Evolutionary conservation across 371 early-diverging fungal genomes (phyloP).

Genomic region (Saksenaea oblongispora): DNA sequence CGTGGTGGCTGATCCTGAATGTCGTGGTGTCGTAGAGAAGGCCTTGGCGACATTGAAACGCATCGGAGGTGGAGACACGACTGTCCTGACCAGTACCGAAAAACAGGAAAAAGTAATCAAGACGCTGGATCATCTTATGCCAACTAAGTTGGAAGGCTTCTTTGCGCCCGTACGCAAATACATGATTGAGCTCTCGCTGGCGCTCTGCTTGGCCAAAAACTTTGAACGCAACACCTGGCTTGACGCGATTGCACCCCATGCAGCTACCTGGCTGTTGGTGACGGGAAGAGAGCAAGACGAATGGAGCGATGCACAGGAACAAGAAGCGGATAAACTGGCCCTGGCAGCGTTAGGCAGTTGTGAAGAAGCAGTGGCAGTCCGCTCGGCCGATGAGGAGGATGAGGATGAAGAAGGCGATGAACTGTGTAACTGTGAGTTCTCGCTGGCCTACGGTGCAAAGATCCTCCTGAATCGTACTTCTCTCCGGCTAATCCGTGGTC

Average conservation of each 20-base stretch:
- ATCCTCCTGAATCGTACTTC: slow-evolving; percentile 76
- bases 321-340: slow-evolving; percentile 29
- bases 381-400: slow-evolving; percentile 44
- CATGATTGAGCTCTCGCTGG: slow-evolving; percentile 46
- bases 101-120: slow-evolving; percentile 45
- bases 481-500: slow-evolving; percentile 71
- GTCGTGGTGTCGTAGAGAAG: slow-evolving; percentile 61
- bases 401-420: slow-evolving; percentile 72
- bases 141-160: slow-evolving; percentile 31
- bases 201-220: slow-evolving; percentile 33
- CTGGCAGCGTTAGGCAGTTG: slow-evolving; percentile 40
- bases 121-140: slow-evolving; percentile 38
- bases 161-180: slow-evolving; percentile 34
- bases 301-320: slow-evolving; percentile 26
- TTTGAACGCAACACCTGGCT: slow-evolving; percentile 23
- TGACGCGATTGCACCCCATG: slow-evolving; percentile 23
- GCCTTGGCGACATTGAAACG: slow-evolving; percentile 44
- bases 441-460: slow-evolving; percentile 81
- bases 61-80: slow-evolving; percentile 29
- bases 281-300: slow-evolving; percentile 39
- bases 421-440: slow-evolving; percentile 78
- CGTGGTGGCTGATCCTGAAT: slow-evolving; percentile 76
- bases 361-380: slow-evolving; percentile 44
- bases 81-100: slow-evolving; percentile 37
- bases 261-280: slow-evolving; percentile 37